Base-by-base conservation (phyloP, 2,329 filamentous ascomycete species). In the Boeremia lycopersici region DNA sequence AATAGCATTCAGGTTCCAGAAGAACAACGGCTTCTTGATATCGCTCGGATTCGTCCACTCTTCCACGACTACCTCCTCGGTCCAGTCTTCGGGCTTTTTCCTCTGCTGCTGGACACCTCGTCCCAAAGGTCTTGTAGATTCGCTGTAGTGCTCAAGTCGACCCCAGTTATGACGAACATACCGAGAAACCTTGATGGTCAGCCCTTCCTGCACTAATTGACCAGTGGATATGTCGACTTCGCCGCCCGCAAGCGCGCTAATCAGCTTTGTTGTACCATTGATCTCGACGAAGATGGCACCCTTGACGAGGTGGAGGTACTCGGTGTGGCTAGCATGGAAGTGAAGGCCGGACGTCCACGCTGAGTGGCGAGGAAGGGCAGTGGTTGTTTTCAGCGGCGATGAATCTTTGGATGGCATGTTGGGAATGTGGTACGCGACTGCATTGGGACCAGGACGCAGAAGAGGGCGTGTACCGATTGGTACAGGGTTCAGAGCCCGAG, bases 281-380 rank as follows among this genome's bases (percentile, higher is more conserved):
- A 72, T 56, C 1, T 54, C 38, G 1, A 72, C 62, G 23, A 60
- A 63, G 2, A 78, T 73, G 6, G 67, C 66, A 11, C 78, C 79
- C 34, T 66, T 69, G 26, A 80, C 15, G 7, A 82, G 71, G 15
- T 67, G 75, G 8, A 83, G 68, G 59, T 77, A 79, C 59, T 82
- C 81, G 3, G 73, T 76, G 59, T 82, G 79, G 2, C 60, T 62
- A 48, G 77, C 75, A 57, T 83, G 81, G 76, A 79, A 83, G 61
- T 83, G 81, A 9, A 79, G 69, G 1, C 78, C 79, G 35, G 77
- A 80, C 8, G 77, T 76, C 81, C 81, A 83, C 3, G 68, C 69
- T 1, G 80, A 82, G 8, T 64, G 56, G 0, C 57, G 47, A 0
- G 79, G 80, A 0, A 82, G 71, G 1, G 74, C 76, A 46, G 82